Evolutionary conservation across 352 stramenopile species (phyloP).

Genomic region (Phytopythium boreale): DNA sequence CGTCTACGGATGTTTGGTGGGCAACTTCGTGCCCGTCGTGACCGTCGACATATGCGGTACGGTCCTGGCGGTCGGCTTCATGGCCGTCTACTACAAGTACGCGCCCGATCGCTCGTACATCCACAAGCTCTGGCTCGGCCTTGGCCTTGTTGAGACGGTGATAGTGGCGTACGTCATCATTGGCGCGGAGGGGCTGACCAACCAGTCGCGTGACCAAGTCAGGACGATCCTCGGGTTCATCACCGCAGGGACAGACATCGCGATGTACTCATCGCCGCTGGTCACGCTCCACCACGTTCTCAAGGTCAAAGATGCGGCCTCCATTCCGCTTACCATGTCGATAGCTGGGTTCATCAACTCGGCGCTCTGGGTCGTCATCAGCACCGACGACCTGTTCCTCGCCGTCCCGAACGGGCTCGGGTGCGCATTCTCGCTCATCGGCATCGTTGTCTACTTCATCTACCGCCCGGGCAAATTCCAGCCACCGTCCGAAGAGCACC

Average conservation of each 20-base stretch:
- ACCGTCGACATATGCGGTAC: slow-evolving; percentile 19
- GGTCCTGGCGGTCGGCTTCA: slow-evolving; percentile 18
- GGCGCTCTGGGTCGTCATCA: slow-evolving; percentile 15
- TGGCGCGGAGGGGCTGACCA: slow-evolving; percentile 6
- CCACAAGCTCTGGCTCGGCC: slow-evolving; percentile 9
- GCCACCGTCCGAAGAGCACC: not conserved
- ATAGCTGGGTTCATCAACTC: slow-evolving; percentile 16
- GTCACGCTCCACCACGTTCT: slow-evolving; percentile 22
- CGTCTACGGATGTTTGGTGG: slow-evolving; percentile 28
- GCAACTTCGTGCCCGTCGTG: slow-evolving; percentile 34
- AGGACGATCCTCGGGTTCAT: slow-evolving; percentile 19
- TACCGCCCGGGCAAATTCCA: slow-evolving; percentile 6
- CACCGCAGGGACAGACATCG: slow-evolving; percentile 13
- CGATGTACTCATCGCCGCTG: slow-evolving; percentile 24
- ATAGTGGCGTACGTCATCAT: slow-evolving; percentile 10
- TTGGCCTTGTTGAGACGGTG: not conserved
- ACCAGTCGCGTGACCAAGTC: slow-evolving; percentile 12
- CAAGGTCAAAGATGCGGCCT: slow-evolving; percentile 19
- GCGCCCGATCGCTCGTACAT: slow-evolving; percentile 6
- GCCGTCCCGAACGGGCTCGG: slow-evolving; percentile 6
- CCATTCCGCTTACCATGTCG: slow-evolving; percentile 30
- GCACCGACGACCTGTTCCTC: slow-evolving; percentile 14
- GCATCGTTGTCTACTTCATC: slow-evolving; percentile 7
- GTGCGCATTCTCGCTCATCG: not conserved
- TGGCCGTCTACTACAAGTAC: slow-evolving; percentile 24